phyloP scores from a whole-genome alignment of 495 filamentous ascomycete species.

The Penicillium coprophilum region DNA sequence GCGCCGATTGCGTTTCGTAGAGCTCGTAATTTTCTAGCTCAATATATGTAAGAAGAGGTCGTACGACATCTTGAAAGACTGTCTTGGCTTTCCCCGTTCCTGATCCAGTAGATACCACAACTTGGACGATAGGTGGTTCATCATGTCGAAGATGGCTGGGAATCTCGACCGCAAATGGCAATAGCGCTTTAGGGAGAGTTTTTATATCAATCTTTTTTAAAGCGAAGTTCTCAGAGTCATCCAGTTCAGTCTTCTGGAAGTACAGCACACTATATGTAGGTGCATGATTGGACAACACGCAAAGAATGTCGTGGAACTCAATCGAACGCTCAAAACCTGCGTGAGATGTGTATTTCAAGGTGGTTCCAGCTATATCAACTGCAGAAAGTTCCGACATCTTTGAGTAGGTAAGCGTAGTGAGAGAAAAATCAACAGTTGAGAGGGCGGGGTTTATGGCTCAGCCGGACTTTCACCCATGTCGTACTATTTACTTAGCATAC shows the following conservation, averaged over 20 bases:
- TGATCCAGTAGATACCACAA: slow-evolving; percentile 73
- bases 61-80: slow-evolving; percentile 57
- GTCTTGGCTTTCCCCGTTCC: slow-evolving; percentile 61
- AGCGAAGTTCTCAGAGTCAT: neutral
- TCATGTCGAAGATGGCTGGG: slow-evolving; percentile 28
- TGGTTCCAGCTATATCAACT: slow-evolving; percentile 11
- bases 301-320: slow-evolving; percentile 33
- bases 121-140: slow-evolving; percentile 44
- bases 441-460: slow-evolving; percentile 3
- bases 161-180: slow-evolving; percentile 20
- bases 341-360: slow-evolving; percentile 20
- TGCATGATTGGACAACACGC: slow-evolving; percentile 19
- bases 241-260: slow-evolving; percentile 14
- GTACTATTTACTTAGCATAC: neutral
- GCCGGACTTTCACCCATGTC: neutral
- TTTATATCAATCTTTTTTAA: slow-evolving; percentile 21
- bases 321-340: slow-evolving; percentile 20
- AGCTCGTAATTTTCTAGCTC: slow-evolving; percentile 46
- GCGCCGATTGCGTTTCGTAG: slow-evolving; percentile 55
- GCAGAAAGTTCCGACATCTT: slow-evolving; percentile 2
- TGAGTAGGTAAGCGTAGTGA: neutral
- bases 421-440: neutral
- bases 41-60: slow-evolving; percentile 54
- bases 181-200: slow-evolving; percentile 20
- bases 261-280: slow-evolving; percentile 27